Evolutionary conservation across 768 basidiomycete species (phyloP).

Genomic region (Amanita jacksonii): DNA sequence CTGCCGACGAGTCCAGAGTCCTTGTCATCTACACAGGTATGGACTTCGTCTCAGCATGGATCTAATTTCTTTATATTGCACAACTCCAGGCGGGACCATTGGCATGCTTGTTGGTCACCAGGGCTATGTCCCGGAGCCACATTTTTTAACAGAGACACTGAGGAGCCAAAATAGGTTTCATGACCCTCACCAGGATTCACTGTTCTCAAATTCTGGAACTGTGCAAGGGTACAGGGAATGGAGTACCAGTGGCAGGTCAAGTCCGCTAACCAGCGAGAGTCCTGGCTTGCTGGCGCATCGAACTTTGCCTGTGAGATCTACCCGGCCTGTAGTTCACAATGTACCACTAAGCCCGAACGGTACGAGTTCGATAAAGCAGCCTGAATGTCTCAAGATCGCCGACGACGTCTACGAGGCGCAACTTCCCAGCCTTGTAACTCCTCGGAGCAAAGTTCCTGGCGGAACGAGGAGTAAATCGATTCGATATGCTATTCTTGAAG

Average conservation of each 20-base stretch:
- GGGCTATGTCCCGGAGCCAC: conserved; percentile 80
- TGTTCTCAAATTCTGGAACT: conserved; percentile 73
- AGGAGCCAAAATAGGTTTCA: conserved; percentile 82
- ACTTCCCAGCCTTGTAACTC: conserved; percentile 72
- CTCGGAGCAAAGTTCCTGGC: conserved; percentile 55
- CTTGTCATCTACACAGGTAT: conserved; percentile 77
- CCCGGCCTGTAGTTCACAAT: conserved; percentile 50
- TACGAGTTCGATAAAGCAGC: conserved; percentile 17
- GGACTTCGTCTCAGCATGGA: conserved; percentile 4
- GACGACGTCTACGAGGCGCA: conserved; percentile 64
- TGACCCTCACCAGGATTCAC: conserved; percentile 79
- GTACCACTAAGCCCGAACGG: conserved; percentile 24
- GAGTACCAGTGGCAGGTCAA: conserved; percentile 52
- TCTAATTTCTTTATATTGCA: no score
- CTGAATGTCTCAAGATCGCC: conserved; percentile 39
- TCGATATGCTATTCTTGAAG: conserved; percentile 80
- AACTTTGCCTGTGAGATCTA: conserved; percentile 55
- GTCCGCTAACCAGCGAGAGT: conserved; percentile 22
- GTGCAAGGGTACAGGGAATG: conserved; percentile 76
- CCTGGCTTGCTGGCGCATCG: conserved; percentile 21
- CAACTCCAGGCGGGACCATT: conserved; percentile 60
- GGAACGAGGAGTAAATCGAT: conserved; percentile 59
- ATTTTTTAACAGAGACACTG: conserved; percentile 79
- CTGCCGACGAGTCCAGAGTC: conserved; percentile 66
- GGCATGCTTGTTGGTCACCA: conserved; percentile 75